phyloP scores from a whole-genome alignment of 176 grass and related monocot genomes.

The Rhynchospora breviuscula region DNA sequence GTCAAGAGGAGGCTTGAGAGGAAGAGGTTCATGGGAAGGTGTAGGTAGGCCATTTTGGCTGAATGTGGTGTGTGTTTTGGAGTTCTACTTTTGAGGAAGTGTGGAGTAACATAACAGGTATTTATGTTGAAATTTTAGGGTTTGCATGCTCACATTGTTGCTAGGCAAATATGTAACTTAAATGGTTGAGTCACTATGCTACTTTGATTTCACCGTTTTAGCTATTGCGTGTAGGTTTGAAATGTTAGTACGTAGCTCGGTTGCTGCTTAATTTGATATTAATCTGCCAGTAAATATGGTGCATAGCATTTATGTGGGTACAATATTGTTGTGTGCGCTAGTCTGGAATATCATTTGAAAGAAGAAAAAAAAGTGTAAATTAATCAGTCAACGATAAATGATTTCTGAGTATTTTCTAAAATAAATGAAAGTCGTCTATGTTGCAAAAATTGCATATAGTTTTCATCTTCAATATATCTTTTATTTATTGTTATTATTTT shows the following conservation, averaged over 20 bases:
- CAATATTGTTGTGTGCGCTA: neutral
- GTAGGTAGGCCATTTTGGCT: constrained; percentile 26
- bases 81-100: constrained; percentile 9
- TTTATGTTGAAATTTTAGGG: neutral
- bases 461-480: too few relatives aligned
- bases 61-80: neutral
- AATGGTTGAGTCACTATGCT: neutral
- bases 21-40: constrained; percentile 10
- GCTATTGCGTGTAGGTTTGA: neutral
- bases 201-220: neutral
- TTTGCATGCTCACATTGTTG: neutral
- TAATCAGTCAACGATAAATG: neutral
- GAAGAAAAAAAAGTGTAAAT: neutral
- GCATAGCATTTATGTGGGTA: neutral
- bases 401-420: too few relatives aligned
- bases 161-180: neutral
- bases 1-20: neutral
- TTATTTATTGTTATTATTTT: neutral
- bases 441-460: too few relatives aligned
- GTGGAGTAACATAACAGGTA: constrained; percentile 2
- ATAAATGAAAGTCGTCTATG: too few relatives aligned
- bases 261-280: neutral
- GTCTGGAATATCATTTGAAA: neutral
- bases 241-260: neutral
- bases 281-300: neutral